Base-by-base conservation (phyloP, 2,329 filamentous ascomycete genomes). In the Xylariaceae sp. region DNA sequence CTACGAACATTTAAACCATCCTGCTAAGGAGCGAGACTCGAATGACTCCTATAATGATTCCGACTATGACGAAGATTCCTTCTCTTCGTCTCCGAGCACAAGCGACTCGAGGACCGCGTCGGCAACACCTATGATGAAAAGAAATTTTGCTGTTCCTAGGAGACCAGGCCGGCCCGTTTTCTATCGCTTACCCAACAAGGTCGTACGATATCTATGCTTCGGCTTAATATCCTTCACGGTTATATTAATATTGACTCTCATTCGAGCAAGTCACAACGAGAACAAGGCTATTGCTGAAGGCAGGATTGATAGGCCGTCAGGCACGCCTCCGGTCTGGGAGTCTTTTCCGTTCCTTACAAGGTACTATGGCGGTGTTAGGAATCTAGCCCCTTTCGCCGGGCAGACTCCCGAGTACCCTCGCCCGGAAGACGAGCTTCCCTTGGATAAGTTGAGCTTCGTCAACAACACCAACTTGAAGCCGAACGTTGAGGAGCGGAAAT, bases 351-450 rank as follows among this genome's bases (percentile, higher is more conserved):
- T 96, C 67, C 74, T 99, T 59, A 88, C 88, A 57, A 83, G 93
- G 60, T 99, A 97, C 71, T 95, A 97, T 71, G 93, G 92, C 14
- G 95, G 95, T 0, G 81, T 99, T 56, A 82, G 88, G 61, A 89
- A 83, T 0, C 70, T 99, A 59, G 84, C 90, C 0, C 74, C 85
- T 0, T 76, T 86, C 21, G 72, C 80, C 14, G 78, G 90, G 46
- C 93, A 93, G 63, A 77, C 81, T 9, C 88, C 93, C 0, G 90
- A 98, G 69, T 98, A 96, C 69, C 93, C 95, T 1, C 80, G 81
- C 7, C 74, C 81, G 1, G 80, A 82, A 47, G 85, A 88, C 48
- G 87, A 88, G 63, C 73, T 82, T 62, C 74, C 79, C 18, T 65
- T 77, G 29, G 75, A 76, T 51, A 74, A 74, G 56, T 65, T 62